phyloP scores from a whole-genome alignment of 805 yeast species.

The Candida andamanensis region DNA sequence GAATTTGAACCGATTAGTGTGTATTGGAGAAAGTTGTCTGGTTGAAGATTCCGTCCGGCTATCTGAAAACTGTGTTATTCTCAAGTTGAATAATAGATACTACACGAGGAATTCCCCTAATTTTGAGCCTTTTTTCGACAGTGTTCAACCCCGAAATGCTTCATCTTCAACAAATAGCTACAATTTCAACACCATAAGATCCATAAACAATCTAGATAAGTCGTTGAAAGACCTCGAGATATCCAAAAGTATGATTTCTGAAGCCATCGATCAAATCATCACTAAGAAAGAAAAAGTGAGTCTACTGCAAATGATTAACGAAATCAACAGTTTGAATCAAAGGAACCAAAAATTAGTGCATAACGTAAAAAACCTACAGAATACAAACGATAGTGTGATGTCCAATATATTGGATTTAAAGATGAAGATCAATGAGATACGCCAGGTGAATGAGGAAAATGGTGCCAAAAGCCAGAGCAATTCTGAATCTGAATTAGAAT shows the following conservation, averaged over 20 bases:
- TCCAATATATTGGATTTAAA: constrained; percentile 20
- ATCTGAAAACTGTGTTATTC: background rate
- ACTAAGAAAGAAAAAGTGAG: constrained; percentile 2
- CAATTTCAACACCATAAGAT: constrained; percentile 25
- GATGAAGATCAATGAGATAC: constrained; percentile 16
- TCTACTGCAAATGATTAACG: constrained; percentile 3
- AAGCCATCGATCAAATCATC: constrained; percentile 2
- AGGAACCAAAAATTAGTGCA: constrained; percentile 10
- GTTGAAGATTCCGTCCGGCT: no score
- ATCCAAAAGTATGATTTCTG: constrained; percentile 18
- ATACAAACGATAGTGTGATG: constrained; percentile 18
- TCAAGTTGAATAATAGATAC: no score
- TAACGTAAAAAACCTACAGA: constrained; percentile 16
- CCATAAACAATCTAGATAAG: constrained; percentile 18
- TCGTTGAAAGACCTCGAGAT: constrained; percentile 24
- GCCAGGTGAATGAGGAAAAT: constrained; percentile 13
- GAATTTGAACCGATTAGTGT: constrained; percentile 13
- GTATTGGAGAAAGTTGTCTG: background rate
- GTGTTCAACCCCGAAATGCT: background rate
- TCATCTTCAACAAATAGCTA: constrained; percentile 14
- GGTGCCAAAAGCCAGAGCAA: constrained; percentile 4
- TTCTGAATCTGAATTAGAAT: constrained; percentile 20
- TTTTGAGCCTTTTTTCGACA: background rate
- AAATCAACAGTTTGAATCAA: constrained; percentile 3
- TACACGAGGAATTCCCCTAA: background rate